These are phyloP conservation scores for Arachis stenosperma DNA, from an alignment of 306 rosid species.

Conservation along the genomic window DNA sequence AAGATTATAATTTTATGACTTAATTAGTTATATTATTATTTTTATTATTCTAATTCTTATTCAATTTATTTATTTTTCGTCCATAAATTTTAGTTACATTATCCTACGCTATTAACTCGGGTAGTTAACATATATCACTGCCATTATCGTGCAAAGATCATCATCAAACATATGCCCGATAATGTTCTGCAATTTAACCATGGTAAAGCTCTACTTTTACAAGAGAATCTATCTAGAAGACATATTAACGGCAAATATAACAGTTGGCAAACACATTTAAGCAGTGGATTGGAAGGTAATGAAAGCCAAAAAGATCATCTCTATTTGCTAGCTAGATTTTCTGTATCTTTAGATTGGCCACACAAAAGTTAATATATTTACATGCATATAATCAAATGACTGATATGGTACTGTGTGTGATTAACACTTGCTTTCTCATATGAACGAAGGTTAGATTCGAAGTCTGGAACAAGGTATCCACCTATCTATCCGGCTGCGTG, in stretches of 20 bases:
- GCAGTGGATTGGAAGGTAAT: constrained; percentile 20
- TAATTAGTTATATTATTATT: no score
- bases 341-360: constrained; percentile 48
- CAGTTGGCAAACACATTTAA: constrained; percentile 49
- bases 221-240: constrained; percentile 49
- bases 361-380: constrained; percentile 46
- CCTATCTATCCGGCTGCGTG: background rate
- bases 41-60: no score
- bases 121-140: no score
- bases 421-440: constrained; percentile 37
- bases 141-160: no score
- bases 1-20: no score
- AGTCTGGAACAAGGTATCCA: constrained; percentile 39
- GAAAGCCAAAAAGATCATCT: constrained; percentile 19
- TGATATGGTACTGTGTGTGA: constrained; percentile 34
- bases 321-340: constrained; percentile 38
- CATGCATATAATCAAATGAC: constrained; percentile 39
- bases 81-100: no score
- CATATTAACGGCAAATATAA: constrained; percentile 33
- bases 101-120: no score
- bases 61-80: no score
- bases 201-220: constrained; percentile 18
- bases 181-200: constrained; percentile 1
- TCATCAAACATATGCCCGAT: no score
- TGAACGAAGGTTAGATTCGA: constrained; percentile 41